Conservation (phyloP, 176 grass and related monocot genomes). For the Miscanthus lutarioriparius region DNA sequence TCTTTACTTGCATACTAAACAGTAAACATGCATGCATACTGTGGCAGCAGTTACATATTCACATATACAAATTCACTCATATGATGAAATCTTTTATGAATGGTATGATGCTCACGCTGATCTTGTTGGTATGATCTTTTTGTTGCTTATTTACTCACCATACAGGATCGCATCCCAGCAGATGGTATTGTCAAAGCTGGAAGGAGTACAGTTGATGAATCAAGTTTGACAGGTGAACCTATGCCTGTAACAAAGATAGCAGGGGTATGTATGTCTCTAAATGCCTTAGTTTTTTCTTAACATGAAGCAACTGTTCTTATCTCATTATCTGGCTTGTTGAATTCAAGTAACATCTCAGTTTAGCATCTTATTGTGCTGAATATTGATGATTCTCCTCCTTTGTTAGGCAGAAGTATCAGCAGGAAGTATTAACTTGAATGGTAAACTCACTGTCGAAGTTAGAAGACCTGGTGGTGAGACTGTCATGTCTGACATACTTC, state of each 20-base stretch:
- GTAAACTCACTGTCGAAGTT: slow-evolving; percentile 88
- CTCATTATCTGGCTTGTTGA: slow-evolving; percentile 26
- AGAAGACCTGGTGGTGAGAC: slow-evolving; percentile 90
- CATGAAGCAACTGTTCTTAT: slow-evolving; percentile 15
- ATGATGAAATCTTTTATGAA: slow-evolving; percentile 14
- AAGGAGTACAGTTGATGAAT: slow-evolving; percentile 94
- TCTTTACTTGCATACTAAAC: slow-evolving; percentile 27
- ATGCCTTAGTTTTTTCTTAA: slow-evolving; percentile 19
- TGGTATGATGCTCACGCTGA: slow-evolving; percentile 10
- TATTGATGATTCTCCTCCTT: slow-evolving; percentile 37
- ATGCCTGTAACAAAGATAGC: slow-evolving; percentile 90
- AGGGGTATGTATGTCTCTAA: slow-evolving; percentile 62
- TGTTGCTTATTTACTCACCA: slow-evolving; percentile 29
- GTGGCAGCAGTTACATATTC: not conserved
- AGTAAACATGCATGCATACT: slow-evolving; percentile 1
- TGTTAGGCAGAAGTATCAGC: slow-evolving; percentile 86
- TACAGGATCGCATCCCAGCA: slow-evolving; percentile 88
- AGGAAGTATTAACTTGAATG: slow-evolving; percentile 96
- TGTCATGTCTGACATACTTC: slow-evolving; percentile 95
- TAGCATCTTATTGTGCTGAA: slow-evolving; percentile 2
- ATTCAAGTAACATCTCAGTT: slow-evolving; percentile 5
- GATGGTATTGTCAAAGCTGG: slow-evolving; percentile 93
- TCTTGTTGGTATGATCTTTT: slow-evolving; percentile 33
- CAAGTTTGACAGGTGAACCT: slow-evolving; percentile 95
- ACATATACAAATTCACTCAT: slow-evolving; percentile 24